Evolutionary conservation across 352 stramenopile species (phyloP).

Genomic region (Phytophthora ramorum): DNA sequence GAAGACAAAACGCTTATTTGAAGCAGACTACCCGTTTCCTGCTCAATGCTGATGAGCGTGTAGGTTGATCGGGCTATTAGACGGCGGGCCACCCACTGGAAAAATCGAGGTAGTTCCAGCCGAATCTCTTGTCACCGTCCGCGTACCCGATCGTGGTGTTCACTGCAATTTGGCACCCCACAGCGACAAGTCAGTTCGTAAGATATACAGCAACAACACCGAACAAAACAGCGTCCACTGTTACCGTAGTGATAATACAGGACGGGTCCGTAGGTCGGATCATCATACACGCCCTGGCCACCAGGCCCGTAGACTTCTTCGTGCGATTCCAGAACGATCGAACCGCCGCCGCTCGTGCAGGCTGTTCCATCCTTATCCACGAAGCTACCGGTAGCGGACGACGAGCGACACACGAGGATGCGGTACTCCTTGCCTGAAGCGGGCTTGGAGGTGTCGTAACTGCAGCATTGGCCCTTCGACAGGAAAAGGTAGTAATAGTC

Average conservation of each 20-base stretch:
- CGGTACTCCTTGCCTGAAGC: slow-evolving; percentile 51
- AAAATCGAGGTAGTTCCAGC: slow-evolving; percentile 58
- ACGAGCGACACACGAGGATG: slow-evolving; percentile 51
- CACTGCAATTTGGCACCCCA: slow-evolving; percentile 23
- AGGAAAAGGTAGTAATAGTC: slow-evolving; percentile 56
- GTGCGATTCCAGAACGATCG: slow-evolving; percentile 49
- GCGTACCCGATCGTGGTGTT: slow-evolving; percentile 48
- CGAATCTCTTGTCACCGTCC: slow-evolving; percentile 48
- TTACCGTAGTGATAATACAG: slow-evolving; percentile 65
- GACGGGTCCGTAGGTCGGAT: slow-evolving; percentile 44
- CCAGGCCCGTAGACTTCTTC: slow-evolving; percentile 48
- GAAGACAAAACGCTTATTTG: too few species aligned
- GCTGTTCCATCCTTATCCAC: slow-evolving; percentile 40
- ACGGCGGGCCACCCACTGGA: slow-evolving; percentile 47
- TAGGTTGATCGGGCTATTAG: not conserved
- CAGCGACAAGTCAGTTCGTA: not conserved
- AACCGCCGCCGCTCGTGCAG: slow-evolving; percentile 43
- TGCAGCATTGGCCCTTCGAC: slow-evolving; percentile 48
- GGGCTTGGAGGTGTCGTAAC: slow-evolving; percentile 32
- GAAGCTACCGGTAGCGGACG: slow-evolving; percentile 29
- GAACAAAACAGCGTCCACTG: not conserved
- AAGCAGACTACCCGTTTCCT: too few species aligned
- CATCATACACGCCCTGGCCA: slow-evolving; percentile 53
- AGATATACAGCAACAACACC: not conserved
- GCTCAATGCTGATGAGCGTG: too few species aligned